phyloP scores from a whole-genome alignment of 768 basidiomycete genomes.

The Calocybe indica region DNA sequence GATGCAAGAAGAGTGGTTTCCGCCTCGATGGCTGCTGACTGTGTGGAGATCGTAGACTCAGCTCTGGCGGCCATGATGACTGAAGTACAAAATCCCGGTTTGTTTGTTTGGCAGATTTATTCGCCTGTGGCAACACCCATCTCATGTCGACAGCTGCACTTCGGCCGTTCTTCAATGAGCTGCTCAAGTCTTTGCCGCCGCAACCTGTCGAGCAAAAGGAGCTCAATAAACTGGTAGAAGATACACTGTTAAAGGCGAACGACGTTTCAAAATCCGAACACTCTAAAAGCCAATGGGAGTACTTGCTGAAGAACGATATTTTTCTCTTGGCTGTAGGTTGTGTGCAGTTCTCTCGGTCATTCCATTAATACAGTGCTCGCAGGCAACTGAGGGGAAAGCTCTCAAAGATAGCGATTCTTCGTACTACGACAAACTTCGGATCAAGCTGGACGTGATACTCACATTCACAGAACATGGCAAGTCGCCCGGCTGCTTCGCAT shows the following conservation, averaged over 20 bases:
- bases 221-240: constrained; percentile 45
- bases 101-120: too few relatives aligned
- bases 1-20: constrained; percentile 29
- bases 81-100: constrained; percentile 4
- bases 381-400: constrained; percentile 68
- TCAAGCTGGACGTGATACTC: constrained; percentile 67
- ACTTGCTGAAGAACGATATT: constrained; percentile 62
- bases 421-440: constrained; percentile 59
- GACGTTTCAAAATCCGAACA: constrained; percentile 47
- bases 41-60: constrained; percentile 5
- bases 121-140: too few relatives aligned
- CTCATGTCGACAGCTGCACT: constrained; percentile 27
- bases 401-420: constrained; percentile 41
- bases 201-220: constrained; percentile 40
- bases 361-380: neutral
- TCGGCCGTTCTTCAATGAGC: constrained; percentile 39
- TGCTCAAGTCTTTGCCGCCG: constrained; percentile 47
- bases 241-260: constrained; percentile 36
- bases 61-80: constrained; percentile 2
- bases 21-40: constrained; percentile 19
- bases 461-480: constrained; percentile 74
- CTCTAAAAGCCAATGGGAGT: constrained; percentile 71
- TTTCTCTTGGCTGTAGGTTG: constrained; percentile 63
- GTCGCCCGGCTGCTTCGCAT: constrained; percentile 13
- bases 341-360: neutral